These are phyloP conservation scores for Colletotrichum simmondsii DNA, from an alignment of 2,329 filamentous ascomycete species.

Conservation along the genomic window DNA sequence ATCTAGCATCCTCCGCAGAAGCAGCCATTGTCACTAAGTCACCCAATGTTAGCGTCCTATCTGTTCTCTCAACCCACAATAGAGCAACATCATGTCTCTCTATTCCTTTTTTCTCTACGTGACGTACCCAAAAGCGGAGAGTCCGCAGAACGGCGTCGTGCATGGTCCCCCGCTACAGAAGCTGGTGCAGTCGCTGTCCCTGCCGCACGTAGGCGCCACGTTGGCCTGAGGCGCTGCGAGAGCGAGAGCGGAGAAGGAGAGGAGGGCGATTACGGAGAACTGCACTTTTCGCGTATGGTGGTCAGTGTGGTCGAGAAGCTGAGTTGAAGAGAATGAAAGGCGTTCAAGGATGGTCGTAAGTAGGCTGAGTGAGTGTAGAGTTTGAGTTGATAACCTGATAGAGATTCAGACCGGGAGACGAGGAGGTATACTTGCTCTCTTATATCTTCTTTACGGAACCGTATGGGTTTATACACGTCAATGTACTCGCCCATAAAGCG, in stretches of 20 bases:
- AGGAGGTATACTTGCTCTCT: background rate
- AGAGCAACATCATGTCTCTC: too few relatives aligned
- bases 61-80: too few relatives aligned
- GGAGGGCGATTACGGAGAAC: background rate
- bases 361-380: background rate
- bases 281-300: background rate
- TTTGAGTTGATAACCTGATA: background rate
- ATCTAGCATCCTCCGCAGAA: conserved; percentile 8
- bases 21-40: conserved; percentile 1
- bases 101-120: too few relatives aligned
- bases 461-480: too few relatives aligned
- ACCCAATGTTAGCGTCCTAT: background rate
- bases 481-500: too few relatives aligned
- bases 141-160: conserved; percentile 1
- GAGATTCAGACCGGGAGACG: too few relatives aligned
- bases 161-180: conserved; percentile 2
- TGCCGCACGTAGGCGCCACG: conserved; percentile 3
- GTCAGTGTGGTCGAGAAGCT: too few relatives aligned
- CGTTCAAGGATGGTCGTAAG: background rate
- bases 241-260: conserved; percentile 1
- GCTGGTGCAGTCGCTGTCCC: background rate
- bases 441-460: background rate
- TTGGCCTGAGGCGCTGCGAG: conserved; percentile 1
- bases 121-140: conserved; percentile 14
- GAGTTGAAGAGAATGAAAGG: background rate